phyloP scores from a whole-genome alignment of 164 flowering plant species.

The Pachysandra terminalis region DNA sequence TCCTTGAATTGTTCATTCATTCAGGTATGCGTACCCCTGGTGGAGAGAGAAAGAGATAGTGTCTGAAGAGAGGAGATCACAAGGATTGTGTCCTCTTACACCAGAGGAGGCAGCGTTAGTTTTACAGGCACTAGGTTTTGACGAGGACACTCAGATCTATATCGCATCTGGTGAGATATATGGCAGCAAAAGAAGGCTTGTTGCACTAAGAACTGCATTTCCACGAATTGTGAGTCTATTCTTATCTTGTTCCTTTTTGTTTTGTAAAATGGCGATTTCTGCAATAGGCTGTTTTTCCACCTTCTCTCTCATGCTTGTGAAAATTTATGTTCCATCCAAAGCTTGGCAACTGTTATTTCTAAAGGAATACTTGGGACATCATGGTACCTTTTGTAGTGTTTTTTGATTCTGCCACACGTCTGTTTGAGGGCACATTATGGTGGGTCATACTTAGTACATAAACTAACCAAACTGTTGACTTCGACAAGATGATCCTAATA shows the following conservation, averaged over 20 bases:
- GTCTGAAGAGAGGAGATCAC: constrained; percentile 75
- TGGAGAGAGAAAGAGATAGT: constrained; percentile 97
- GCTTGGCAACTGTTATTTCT: too few species aligned
- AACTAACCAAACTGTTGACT: neutral
- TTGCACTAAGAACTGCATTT: constrained; percentile 64
- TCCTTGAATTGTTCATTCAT: constrained; percentile 4
- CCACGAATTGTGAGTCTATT: constrained; percentile 71
- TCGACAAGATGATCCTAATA: neutral
- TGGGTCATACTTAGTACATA: neutral
- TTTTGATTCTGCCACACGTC: too few species aligned
- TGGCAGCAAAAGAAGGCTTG: constrained; percentile 79
- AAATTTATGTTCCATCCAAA: too few species aligned
- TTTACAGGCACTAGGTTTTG: constrained; percentile 74
- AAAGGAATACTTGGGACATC: too few species aligned
- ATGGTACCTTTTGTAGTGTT: too few species aligned
- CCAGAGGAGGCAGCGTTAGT: constrained; percentile 84
- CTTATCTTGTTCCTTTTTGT: neutral
- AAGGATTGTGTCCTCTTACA: constrained; percentile 93
- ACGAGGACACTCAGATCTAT: constrained; percentile 74
- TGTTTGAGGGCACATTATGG: neutral
- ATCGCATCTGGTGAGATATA: constrained; percentile 99
- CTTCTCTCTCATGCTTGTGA: too few species aligned
- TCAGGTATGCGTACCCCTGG: constrained; percentile 95
- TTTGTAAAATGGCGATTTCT: neutral
- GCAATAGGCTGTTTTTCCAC: too few species aligned